Conservation (phyloP, 257 asterid genomes). For the Solanum verrucosum region DNA sequence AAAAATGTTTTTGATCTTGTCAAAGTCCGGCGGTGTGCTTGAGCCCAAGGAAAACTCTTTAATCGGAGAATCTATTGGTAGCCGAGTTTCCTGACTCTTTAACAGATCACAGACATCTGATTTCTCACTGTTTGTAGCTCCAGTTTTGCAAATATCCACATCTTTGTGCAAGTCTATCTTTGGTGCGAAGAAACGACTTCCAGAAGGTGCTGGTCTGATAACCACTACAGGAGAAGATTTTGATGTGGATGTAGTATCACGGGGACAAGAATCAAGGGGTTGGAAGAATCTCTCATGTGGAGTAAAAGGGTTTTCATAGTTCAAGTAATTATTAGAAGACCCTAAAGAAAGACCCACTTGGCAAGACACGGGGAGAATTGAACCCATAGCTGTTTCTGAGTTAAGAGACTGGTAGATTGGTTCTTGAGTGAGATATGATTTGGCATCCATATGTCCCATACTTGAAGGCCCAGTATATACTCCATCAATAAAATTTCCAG, state of each 20-base stretch:
- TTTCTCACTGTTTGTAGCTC: conserved; percentile 14
- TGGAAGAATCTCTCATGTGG: conserved; percentile 24
- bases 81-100: conserved; percentile 24
- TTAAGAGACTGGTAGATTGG: conserved; percentile 29
- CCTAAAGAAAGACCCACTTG: conserved; percentile 17
- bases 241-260: conserved; percentile 26
- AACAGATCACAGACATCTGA: conserved; percentile 17
- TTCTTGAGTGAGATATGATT: conserved; percentile 28
- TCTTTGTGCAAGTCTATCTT: conserved; percentile 18
- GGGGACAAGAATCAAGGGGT: conserved; percentile 21
- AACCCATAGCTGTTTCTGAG: conserved; percentile 6
- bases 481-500: conserved; percentile 28
- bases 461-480: conserved; percentile 18
- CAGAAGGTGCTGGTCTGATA: conserved; percentile 59
- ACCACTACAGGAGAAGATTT: conserved; percentile 64
- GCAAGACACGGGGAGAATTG: conserved; percentile 24
- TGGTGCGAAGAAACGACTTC: conserved; percentile 11
- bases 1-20: conserved; percentile 16
- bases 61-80: conserved; percentile 16
- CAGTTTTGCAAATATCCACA: conserved; percentile 14
- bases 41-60: conserved; percentile 21
- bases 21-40: conserved; percentile 16
- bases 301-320: conserved; percentile 17
- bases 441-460: conserved; percentile 23
- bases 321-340: conserved; percentile 11